phyloP scores from a whole-genome alignment of 495 filamentous ascomycete species.

The Penicillium waksmanii region DNA sequence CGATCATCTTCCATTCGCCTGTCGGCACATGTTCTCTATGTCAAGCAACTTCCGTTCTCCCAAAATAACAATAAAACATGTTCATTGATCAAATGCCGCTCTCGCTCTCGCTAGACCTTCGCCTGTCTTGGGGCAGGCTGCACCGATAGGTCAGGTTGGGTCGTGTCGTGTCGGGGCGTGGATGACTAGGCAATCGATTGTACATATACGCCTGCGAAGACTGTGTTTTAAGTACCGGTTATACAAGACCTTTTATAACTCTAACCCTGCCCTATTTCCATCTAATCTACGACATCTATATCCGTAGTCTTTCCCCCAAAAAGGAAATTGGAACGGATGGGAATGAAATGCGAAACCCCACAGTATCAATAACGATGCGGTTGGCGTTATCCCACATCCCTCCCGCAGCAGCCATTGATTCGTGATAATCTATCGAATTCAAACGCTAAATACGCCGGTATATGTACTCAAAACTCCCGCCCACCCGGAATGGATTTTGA shows the following conservation, averaged over 20 bases:
- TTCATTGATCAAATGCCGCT: slow-evolving; percentile 3
- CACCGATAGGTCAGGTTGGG: slow-evolving; percentile 11
- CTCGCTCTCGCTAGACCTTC: slow-evolving; percentile 3
- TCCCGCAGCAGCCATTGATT: slow-evolving; percentile 12
- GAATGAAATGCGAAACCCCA: too few species aligned
- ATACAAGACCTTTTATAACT: slow-evolving; percentile 1
- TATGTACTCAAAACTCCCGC: slow-evolving; percentile 30
- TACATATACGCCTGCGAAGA: slow-evolving; percentile 35
- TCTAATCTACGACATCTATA: not conserved
- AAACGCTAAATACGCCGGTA: slow-evolving; percentile 36
- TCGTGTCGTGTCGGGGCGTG: slow-evolving; percentile 23
- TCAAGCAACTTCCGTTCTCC: slow-evolving; percentile 18
- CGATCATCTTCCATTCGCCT: slow-evolving; percentile 22
- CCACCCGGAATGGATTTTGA: slow-evolving; percentile 3
- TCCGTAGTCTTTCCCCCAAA: not conserved
- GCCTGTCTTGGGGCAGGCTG: slow-evolving; percentile 15
- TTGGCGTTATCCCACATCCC: not conserved
- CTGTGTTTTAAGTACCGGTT: slow-evolving; percentile 16
- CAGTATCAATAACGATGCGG: too few species aligned
- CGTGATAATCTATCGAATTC: slow-evolving; percentile 23
- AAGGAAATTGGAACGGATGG: not conserved
- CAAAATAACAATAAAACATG: slow-evolving; percentile 17
- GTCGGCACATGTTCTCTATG: slow-evolving; percentile 22
- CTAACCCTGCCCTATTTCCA: not conserved
- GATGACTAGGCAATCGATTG: slow-evolving; percentile 27